Percentiles rank a stretch among this genome's conserved stretches.
phyloP scores from a whole-genome alignment of 2,329 filamentous ascomycete genomes.

The Niveomyces coronatus region DNA sequence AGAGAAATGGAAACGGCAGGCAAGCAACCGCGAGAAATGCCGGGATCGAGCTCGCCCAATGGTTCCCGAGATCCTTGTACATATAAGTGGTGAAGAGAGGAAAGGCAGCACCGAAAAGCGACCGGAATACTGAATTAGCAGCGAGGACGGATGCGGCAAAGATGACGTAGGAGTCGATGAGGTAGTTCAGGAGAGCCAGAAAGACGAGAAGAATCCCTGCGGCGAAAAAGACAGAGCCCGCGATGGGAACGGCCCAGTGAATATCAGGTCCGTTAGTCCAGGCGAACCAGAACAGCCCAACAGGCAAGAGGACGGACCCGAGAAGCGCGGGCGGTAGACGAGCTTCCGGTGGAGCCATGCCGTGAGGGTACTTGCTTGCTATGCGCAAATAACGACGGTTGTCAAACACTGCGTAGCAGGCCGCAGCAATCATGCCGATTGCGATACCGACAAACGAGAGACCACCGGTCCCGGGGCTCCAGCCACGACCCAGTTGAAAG shows the following conservation, averaged over 20 bases:
- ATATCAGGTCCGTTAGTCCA: slow-evolving; percentile 49
- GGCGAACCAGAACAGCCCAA: slow-evolving; percentile 55
- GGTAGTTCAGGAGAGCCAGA: slow-evolving; percentile 54
- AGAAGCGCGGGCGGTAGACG: slow-evolving; percentile 50
- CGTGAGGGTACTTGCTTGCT: slow-evolving; percentile 35
- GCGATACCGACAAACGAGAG: slow-evolving; percentile 55
- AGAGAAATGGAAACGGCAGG: slow-evolving; percentile 64
- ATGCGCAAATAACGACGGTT: slow-evolving; percentile 42
- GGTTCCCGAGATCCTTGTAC: slow-evolving; percentile 52
- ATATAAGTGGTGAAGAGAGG: slow-evolving; percentile 58
- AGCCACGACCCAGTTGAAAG: slow-evolving; percentile 47
- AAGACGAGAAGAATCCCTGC: slow-evolving; percentile 53
- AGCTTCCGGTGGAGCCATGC: slow-evolving; percentile 52
- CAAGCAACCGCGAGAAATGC: slow-evolving; percentile 65
- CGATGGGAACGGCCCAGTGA: slow-evolving; percentile 45
- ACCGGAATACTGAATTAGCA: slow-evolving; percentile 61
- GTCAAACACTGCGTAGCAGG: slow-evolving; percentile 40
- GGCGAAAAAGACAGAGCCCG: slow-evolving; percentile 39
- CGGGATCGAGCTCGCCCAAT: slow-evolving; percentile 66
- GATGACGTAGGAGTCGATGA: slow-evolving; percentile 62
- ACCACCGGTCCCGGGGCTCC: slow-evolving; percentile 47
- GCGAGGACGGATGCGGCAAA: slow-evolving; percentile 68
- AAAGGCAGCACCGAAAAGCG: slow-evolving; percentile 61
- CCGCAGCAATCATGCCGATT: slow-evolving; percentile 50
- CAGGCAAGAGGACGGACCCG: slow-evolving; percentile 46